Evolutionary conservation across 2,329 filamentous ascomycete genomes (phyloP), one percentile per base, ranked within the genome.

Genomic region (Penicillium sp.): DNA sequence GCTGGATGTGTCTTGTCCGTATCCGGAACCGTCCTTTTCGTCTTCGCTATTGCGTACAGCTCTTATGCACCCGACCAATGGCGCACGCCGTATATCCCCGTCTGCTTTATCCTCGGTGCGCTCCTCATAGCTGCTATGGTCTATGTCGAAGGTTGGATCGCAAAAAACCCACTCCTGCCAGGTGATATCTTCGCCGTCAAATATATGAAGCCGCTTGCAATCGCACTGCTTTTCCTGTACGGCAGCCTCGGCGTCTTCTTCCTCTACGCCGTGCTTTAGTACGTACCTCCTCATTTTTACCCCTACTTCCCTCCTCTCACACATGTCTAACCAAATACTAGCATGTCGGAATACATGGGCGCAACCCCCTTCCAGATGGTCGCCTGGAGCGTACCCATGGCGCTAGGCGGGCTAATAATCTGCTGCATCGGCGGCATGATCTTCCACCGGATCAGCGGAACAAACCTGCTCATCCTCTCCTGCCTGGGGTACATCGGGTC

Each of bases 41-140:
- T 92, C 0, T 94, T 89, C 69, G 89, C 91, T 0, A 85, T 95
- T 56, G 93, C 91, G 0, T 88, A 92, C 52, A 88, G 88, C 7
- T 85, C 88, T 0, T 87, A 91, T 72, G 90, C 90, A 0, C 84
- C 88, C 0, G 73, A 87, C 3, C 86, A 88, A 1, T 94, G 91
- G 90, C 80, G 76, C n/a, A 91, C 89, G 0, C 88, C 90, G 1
- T 92, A 92, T 66, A 88, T 94, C 44, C 85, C 85, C 46, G 79
- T 88, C 9, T 86, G 87, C 0, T 84, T 94, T 51, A 77, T 88
- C 3, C 45, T 90, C 1, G 91, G 91, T 0, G 76, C 84, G 6
- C 60, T 91, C 0, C 75, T 90, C 7, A 79, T 95, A 1, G 77
- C 76, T 1, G 76, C 78, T 0, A 87, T 90, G 11, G 81, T 89